Conservation (phyloP, 1,284 basidiomycete genomes). For the Ceratobasidium sp. region DNA sequence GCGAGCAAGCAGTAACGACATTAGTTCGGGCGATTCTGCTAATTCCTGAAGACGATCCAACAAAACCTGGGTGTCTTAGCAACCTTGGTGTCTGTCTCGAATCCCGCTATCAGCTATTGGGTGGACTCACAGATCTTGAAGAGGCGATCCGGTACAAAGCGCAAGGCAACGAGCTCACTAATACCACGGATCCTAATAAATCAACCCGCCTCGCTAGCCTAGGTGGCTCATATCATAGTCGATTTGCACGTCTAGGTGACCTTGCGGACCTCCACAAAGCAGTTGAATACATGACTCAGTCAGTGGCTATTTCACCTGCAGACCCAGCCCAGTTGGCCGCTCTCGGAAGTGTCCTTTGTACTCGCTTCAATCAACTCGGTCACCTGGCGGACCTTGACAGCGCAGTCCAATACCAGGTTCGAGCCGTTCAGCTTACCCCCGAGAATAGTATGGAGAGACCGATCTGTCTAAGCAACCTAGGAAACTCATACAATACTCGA, state of each 20-base stretch:
- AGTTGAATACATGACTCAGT: not conserved
- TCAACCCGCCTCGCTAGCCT: not conserved
- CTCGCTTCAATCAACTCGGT: constrained; percentile 1
- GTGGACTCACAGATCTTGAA: not conserved
- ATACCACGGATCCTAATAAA: not conserved
- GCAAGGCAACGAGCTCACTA: not conserved
- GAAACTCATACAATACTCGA: not conserved
- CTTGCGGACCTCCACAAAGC: not conserved
- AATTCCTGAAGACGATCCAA: not conserved
- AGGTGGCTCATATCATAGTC: not conserved
- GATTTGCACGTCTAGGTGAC: not conserved
- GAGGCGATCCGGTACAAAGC: not conserved
- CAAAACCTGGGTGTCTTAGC: not conserved
- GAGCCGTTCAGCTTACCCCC: not conserved
- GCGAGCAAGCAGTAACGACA: not conserved
- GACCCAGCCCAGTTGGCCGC: too few relatives aligned
- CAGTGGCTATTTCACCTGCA: not conserved
- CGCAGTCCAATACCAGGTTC: not conserved
- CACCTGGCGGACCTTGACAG: not conserved
- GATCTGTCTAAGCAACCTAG: not conserved
- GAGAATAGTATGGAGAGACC: not conserved
- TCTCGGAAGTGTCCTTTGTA: not conserved
- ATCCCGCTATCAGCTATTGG: not conserved
- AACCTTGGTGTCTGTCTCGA: not conserved
- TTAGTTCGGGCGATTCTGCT: not conserved